Evolutionary conservation across 2,329 filamentous ascomycete genomes (phyloP).

Genomic region (Curvularia verruculosa): DNA sequence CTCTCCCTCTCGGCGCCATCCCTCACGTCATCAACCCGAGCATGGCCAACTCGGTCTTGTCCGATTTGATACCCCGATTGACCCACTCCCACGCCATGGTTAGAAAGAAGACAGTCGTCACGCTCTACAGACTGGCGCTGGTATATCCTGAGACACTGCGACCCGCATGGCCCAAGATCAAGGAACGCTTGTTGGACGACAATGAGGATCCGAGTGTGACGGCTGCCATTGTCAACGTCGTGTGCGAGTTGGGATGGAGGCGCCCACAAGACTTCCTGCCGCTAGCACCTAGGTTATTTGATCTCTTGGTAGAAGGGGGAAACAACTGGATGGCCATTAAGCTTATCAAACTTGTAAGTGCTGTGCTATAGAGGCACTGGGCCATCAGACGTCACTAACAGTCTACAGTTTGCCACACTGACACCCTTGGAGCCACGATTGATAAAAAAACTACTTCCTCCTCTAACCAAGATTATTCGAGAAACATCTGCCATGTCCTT

Average conservation of each 20-base stretch:
- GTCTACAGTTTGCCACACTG: conserved; percentile 80
- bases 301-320: conserved; percentile 85
- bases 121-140: conserved; percentile 87
- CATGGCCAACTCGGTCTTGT: conserved; percentile 85
- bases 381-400: conserved; percentile 16
- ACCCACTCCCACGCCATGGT: conserved; percentile 85
- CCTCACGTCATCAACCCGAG: conserved; percentile 94
- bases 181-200: conserved; percentile 89
- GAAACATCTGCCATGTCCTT: conserved; percentile 98
- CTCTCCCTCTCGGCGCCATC: conserved; percentile 85
- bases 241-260: conserved; percentile 94
- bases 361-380: background rate
- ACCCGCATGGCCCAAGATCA: conserved; percentile 96
- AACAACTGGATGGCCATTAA: conserved; percentile 99
- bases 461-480: conserved; percentile 88
- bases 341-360: conserved; percentile 86
- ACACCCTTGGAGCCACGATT: conserved; percentile 91
- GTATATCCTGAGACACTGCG: conserved; percentile 96
- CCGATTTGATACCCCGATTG: conserved; percentile 83
- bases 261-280: conserved; percentile 92
- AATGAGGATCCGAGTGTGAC: conserved; percentile 91
- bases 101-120: conserved; percentile 94
- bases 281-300: conserved; percentile 87
- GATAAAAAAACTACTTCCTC: conserved; percentile 87
- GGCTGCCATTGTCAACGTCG: conserved; percentile 93